phyloP scores from a whole-genome alignment of 441 rosid species.

The Syzygium syzygioides region DNA sequence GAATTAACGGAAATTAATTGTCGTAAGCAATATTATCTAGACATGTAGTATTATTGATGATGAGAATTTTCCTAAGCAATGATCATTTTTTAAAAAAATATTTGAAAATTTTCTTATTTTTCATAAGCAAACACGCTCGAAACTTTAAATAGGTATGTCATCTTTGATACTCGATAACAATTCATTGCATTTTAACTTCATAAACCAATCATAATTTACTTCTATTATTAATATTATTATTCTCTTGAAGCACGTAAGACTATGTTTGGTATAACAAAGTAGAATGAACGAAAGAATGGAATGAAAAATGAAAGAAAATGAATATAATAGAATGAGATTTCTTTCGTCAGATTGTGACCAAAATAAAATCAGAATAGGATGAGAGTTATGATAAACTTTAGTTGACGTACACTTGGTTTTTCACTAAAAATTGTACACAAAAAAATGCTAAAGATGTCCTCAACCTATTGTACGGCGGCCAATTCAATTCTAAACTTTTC shows the following conservation, averaged over 20 bases:
- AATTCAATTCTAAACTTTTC: too few species aligned
- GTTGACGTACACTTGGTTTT: fast-evolving
- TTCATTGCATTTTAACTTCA: background rate
- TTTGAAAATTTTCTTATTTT: too few species aligned
- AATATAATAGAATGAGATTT: background rate
- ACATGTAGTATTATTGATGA: background rate
- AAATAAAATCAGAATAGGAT: background rate
- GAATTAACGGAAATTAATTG: too few species aligned
- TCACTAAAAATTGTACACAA: background rate
- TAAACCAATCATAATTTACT: background rate
- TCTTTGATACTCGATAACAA: background rate
- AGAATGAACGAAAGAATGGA: background rate
- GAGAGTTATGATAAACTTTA: background rate
- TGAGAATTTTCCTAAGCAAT: fast-evolving
- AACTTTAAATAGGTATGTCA: background rate
- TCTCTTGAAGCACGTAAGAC: background rate
- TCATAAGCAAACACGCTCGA: too few species aligned
- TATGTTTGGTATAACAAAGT: background rate
- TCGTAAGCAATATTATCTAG: fast-evolving
- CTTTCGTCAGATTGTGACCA: background rate
- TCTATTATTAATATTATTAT: background rate
- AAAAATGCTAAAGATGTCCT: too few species aligned
- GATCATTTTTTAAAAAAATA: background rate
- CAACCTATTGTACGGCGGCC: too few species aligned
- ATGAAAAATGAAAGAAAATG: background rate